phyloP scores from a whole-genome alignment of 1,284 basidiomycete genomes.

The Ustilago xerochloae region DNA sequence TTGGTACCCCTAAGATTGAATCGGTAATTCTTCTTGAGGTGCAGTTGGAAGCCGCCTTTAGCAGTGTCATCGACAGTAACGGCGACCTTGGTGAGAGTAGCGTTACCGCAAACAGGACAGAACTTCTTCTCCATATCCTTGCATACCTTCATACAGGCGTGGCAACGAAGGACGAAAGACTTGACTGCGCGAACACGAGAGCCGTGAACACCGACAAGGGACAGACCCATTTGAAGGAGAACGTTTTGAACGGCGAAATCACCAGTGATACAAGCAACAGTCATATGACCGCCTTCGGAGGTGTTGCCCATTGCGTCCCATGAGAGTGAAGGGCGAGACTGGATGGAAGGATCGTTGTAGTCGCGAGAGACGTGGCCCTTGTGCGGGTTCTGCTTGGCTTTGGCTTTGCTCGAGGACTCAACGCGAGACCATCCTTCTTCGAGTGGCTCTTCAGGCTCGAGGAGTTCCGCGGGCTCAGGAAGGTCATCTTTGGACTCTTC shows the following conservation, averaged over 20 bases:
- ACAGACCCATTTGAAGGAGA: slow-evolving; percentile 91
- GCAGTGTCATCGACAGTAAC: slow-evolving; percentile 73
- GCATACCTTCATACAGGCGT: slow-evolving; percentile 99
- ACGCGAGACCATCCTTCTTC: slow-evolving; percentile 48
- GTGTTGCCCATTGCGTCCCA: slow-evolving; percentile 67
- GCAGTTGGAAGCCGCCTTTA: slow-evolving; percentile 56
- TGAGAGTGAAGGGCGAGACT: slow-evolving; percentile 35
- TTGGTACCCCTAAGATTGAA: slow-evolving; percentile 91
- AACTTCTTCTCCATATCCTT: slow-evolving; percentile 95
- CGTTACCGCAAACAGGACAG: slow-evolving; percentile 96
- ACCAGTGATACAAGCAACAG: slow-evolving; percentile 78
- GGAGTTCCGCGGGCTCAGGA: slow-evolving; percentile 23
- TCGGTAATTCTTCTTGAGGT: slow-evolving; percentile 75
- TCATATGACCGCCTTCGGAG: slow-evolving; percentile 71
- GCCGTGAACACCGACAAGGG: slow-evolving; percentile 89
- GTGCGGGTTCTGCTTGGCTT: slow-evolving; percentile 47
- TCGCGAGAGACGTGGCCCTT: slow-evolving; percentile 69
- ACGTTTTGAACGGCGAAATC: slow-evolving; percentile 99
- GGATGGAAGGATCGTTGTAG: slow-evolving; percentile 65
- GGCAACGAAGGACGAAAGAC: slow-evolving; percentile 95
- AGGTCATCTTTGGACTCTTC: slow-evolving; percentile 27
- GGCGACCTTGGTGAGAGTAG: slow-evolving; percentile 88
- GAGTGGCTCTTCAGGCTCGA: slow-evolving; percentile 37
- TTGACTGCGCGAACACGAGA: slow-evolving; percentile 89
- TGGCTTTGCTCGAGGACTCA: slow-evolving; percentile 34